These are phyloP conservation scores for Monilinia fructicola DNA, from an alignment of 2,329 filamentous ascomycete species.

Conservation along the genomic window DNA sequence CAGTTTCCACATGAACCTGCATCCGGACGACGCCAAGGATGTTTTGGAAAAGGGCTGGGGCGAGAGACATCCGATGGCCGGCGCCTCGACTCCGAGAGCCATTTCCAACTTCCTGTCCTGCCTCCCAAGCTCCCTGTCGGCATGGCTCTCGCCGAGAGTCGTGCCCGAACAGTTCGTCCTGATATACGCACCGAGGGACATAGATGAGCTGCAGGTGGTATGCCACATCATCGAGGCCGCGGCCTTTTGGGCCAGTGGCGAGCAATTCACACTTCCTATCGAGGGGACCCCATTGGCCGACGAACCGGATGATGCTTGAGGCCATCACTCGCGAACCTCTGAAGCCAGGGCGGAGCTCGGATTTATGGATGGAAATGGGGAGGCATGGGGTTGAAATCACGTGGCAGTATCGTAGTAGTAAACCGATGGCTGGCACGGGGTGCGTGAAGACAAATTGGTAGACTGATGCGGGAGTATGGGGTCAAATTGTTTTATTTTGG, in stretches of 20 bases:
- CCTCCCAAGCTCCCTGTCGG: slow-evolving; percentile 10
- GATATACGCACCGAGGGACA: slow-evolving; percentile 75
- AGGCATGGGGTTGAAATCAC: neutral
- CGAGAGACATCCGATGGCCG: slow-evolving; percentile 66
- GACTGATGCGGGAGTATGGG: slow-evolving; percentile 9
- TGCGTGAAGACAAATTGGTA: neutral
- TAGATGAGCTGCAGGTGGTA: slow-evolving; percentile 66
- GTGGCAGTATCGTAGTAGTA: neutral
- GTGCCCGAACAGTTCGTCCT: slow-evolving; percentile 76
- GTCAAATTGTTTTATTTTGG: slow-evolving; percentile 15
- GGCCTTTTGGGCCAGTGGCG: slow-evolving; percentile 60
- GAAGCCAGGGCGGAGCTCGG: neutral
- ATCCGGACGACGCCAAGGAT: slow-evolving; percentile 72
- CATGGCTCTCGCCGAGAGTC: slow-evolving; percentile 14
- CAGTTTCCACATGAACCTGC: slow-evolving; percentile 76
- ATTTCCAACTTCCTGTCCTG: neutral
- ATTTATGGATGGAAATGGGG: neutral
- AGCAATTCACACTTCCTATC: slow-evolving; percentile 31
- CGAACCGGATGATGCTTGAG: neutral
- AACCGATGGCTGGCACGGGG: neutral
- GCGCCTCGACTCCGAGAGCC: slow-evolving; percentile 50
- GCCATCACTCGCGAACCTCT: neutral
- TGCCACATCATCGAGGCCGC: slow-evolving; percentile 71
- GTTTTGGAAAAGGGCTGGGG: slow-evolving; percentile 78
- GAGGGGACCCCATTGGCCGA: slow-evolving; percentile 16